Base-by-base conservation (phyloP, 225 moss, liverwort and hornwort genomes). In the Neckera pumila region DNA sequence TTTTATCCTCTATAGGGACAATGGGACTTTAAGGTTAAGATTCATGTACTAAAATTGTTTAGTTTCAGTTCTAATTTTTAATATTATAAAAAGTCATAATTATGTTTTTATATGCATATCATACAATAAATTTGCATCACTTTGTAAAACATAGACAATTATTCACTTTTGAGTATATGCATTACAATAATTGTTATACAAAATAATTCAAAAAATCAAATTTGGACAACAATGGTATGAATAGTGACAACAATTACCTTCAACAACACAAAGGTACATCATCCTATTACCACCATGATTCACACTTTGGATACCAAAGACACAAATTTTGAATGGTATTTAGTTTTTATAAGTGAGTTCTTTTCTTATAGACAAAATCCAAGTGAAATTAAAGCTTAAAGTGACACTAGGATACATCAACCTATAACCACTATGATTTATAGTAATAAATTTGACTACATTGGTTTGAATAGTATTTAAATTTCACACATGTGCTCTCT, bases 1-100 rank as follows among this genome's bases (percentile, higher is more conserved):
- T 22, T 69, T 38, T 69, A 3, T n/a, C 11, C 12, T 0, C 1
- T 0, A 2, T 23, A 21, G 4, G 3, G 14, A 38, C 22, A 7
- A 23, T 40, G 4, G 23, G 8, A 69, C 25, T 40, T 25, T 70
- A 40, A 13, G 6, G 0, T 40, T 49, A 7, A 20, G 2, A 49
- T 33, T 75, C 20, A 20, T 13, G 2, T 18, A 12, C 2, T 3
- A 49, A 0, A 49, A 75, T 33, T 31, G 5, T 49, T 49, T 20
- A 49, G 49, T 12, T 47, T 18, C 75, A 49, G 49, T 18, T 49
- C 3, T 5, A 49, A 4, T 49, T 8, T 4, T 49, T 4, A 13
- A 11, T 30, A 47, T 19, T 47, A 49, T 5, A 49, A 49, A 75
- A 49, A 18, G 0, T 19, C 4, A 33, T 49, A 11, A 31, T 27